phyloP scores from a whole-genome alignment of 495 filamentous ascomycete species.

The Lepidopterella palustris region DNA sequence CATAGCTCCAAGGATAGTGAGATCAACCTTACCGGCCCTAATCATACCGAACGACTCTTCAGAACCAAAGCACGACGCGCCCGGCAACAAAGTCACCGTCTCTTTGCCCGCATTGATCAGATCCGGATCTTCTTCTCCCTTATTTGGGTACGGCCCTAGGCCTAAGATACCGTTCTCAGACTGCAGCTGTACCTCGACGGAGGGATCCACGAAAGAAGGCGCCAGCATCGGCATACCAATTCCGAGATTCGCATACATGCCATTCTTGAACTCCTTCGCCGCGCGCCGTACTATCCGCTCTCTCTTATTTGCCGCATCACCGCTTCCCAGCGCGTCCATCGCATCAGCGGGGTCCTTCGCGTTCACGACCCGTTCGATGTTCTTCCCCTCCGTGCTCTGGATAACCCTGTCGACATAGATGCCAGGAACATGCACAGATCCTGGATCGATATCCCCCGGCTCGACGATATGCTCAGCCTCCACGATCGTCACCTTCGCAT shows the following conservation, averaged over 20 bases:
- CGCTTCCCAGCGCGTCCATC: constrained; percentile 22
- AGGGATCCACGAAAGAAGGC: constrained; percentile 44
- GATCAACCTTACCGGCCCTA: constrained; percentile 53
- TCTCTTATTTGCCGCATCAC: constrained; percentile 40
- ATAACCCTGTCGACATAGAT: constrained; percentile 61
- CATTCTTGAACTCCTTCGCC: constrained; percentile 56
- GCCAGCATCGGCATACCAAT: constrained; percentile 60
- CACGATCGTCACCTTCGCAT: constrained; percentile 54
- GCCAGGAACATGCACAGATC: constrained; percentile 54
- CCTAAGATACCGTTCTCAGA: constrained; percentile 58
- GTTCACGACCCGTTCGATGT: constrained; percentile 51
- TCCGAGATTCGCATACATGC: constrained; percentile 62
- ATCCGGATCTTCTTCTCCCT: constrained; percentile 50
- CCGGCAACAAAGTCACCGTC: constrained; percentile 52
- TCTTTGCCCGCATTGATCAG: constrained; percentile 59
- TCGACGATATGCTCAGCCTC: constrained; percentile 64
- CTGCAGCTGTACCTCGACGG: constrained; percentile 46
- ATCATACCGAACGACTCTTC: constrained; percentile 59
- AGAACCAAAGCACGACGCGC: constrained; percentile 51
- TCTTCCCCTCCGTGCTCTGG: constrained; percentile 47
- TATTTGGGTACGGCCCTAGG: constrained; percentile 56
- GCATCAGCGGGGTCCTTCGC: constrained; percentile 33
- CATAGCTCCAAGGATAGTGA: constrained; percentile 55
- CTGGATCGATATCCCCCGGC: constrained; percentile 51
- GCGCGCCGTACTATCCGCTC: constrained; percentile 55